Evolutionary conservation across 352 stramenopile species (phyloP), one percentile per base, ranked within the genome.

Genomic region (Phytopythium kandeliae): DNA sequence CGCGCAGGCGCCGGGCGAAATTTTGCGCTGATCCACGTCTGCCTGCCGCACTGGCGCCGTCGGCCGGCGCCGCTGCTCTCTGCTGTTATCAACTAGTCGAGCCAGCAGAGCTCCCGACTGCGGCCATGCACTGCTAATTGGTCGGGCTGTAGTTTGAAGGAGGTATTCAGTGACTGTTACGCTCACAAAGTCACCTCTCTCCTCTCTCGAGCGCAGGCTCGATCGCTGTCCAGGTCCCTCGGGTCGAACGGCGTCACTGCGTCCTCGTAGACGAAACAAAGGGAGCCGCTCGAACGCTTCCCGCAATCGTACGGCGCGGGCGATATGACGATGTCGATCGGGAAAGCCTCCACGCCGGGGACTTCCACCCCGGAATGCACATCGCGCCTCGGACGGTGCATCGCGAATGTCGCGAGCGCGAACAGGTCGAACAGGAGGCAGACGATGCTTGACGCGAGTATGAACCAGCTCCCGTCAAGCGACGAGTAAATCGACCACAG

Each of bases 401-500:
- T 10, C 28, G 4, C 28, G 24, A 2, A 34, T 25, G 25, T 35
- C 13, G 42, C 42, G 26, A 64, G 38, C 16, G 47, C 53, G 30
- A 38, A 58, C 47, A 57, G 26, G n/a, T 44, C 54, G 42, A 62
- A 13, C 11, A 42, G 22, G 26, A 68, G 42, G 42, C 45, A 48
- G 41, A 64, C 37, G 2, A 54, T 64, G 58, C 61, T 64, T 11
- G 48, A 51, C 26, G 48, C 44, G 7, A 57, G 55, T 30, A 67
- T 64, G 51, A 71, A 67, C 58, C 54, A 67, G 44, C 57, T 61
- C 17, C 22, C 16, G 26, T 54, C 50, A n/a, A 62, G 21, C 0
- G 58, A 43, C 22, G 68, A 69, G 46, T 76, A 81, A 2, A 66
- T 63, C 17, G 79, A 47, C 70, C 69, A 83, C 7, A 79, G 43